Percentiles rank a stretch among this genome's conserved stretches.
phyloP scores from a whole-genome alignment of 768 basidiomycete species.

The Butyriboletus loyo region DNA sequence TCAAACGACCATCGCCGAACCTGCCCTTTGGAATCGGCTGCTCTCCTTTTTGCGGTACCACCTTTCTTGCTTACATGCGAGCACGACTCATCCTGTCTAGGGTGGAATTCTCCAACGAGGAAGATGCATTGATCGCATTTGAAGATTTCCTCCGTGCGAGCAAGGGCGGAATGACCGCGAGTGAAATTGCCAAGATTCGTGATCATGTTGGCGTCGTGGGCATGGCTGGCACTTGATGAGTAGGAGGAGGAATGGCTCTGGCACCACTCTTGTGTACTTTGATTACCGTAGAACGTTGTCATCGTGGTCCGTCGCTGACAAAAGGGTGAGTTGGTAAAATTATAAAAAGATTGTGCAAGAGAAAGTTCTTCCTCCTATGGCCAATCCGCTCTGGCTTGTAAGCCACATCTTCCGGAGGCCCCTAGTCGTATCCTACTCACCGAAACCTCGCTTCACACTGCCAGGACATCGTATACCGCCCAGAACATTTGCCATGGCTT shows the following conservation, averaged over 20 bases:
- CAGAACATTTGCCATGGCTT: slow-evolving; percentile 25
- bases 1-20: slow-evolving; percentile 59
- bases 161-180: slow-evolving; percentile 76
- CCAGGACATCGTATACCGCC: background rate
- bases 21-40: slow-evolving; percentile 77
- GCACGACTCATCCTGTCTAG: slow-evolving; percentile 32
- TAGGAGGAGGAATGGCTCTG: background rate
- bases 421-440: background rate
- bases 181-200: slow-evolving; percentile 88
- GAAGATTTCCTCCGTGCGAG: slow-evolving; percentile 84
- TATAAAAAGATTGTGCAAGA: background rate
- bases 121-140: slow-evolving; percentile 71
- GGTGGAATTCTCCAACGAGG: slow-evolving; percentile 56
- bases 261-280: background rate
- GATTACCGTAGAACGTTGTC: slow-evolving; percentile 17
- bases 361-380: slow-evolving; percentile 20
- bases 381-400: slow-evolving; percentile 1
- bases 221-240: slow-evolving; percentile 73
- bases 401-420: slow-evolving; percentile 6
- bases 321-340: background rate
- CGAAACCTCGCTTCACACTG: background rate
- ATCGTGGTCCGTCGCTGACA: slow-evolving; percentile 6
- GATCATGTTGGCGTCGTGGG: slow-evolving; percentile 84
- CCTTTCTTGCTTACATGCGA: background rate
- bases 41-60: slow-evolving; percentile 58